These are phyloP conservation scores for Aspergillus diversus DNA, from an alignment of 495 filamentous ascomycete species.

Conservation along the genomic window DNA sequence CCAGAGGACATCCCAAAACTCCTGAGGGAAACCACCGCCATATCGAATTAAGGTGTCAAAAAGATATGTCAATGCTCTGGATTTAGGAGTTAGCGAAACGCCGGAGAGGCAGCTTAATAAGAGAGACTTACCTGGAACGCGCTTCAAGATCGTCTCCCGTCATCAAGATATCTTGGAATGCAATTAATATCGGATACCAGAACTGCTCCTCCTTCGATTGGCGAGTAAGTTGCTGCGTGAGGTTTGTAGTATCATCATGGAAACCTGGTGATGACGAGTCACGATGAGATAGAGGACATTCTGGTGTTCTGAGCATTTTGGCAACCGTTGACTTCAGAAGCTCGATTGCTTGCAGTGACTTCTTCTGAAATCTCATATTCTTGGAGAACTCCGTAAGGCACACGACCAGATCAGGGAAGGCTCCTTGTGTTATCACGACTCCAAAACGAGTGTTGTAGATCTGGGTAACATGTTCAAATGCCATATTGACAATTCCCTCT, in stretches of 20 bases:
- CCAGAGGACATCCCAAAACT: constrained; percentile 99
- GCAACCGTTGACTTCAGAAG: constrained; percentile 87
- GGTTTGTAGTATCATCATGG: constrained; percentile 52
- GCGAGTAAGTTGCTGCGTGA: constrained; percentile 52
- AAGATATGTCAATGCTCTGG: constrained; percentile 87
- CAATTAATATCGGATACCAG: constrained; percentile 97
- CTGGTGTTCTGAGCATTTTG: constrained; percentile 92
- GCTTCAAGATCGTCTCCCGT: constrained; percentile 99
- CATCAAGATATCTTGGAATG: constrained; percentile 99
- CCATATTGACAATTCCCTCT: constrained; percentile 95
- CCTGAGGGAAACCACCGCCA: constrained; percentile 86
- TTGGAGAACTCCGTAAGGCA: constrained; percentile 98
- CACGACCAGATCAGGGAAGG: constrained; percentile 94
- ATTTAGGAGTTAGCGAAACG: constrained; percentile 10
- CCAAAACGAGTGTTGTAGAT: constrained; percentile 98
- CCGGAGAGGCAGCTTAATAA: neutral
- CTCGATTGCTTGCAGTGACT: constrained; percentile 95
- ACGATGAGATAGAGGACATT: constrained; percentile 83
- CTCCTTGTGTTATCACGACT: constrained; percentile 92
- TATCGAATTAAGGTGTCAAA: constrained; percentile 91
- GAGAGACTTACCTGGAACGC: constrained; percentile 61
- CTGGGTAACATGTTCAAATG: constrained; percentile 94
- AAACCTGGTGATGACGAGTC: constrained; percentile 39
- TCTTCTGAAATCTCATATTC: constrained; percentile 97
- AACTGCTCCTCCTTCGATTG: constrained; percentile 91